Evolutionary conservation across 2,329 filamentous ascomycete species (phyloP).

Genomic region (Camillea tinctor): DNA sequence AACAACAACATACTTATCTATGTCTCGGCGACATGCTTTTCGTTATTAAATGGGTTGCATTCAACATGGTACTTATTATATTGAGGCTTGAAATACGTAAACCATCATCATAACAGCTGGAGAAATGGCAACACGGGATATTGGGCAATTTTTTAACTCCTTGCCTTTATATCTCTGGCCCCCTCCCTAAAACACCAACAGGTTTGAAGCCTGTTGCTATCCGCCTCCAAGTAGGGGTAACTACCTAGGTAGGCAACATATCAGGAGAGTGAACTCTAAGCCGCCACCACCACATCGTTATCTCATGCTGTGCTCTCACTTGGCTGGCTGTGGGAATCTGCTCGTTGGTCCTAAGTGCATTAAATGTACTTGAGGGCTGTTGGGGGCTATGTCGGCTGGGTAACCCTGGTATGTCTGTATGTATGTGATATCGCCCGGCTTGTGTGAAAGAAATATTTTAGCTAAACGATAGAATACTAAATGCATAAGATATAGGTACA

Average conservation of each 20-base stretch:
- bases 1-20: background rate
- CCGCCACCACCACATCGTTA: background rate
- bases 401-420: background rate
- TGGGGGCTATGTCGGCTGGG: background rate
- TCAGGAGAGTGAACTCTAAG: background rate
- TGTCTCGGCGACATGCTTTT: background rate
- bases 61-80: background rate
- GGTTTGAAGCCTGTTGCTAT: background rate
- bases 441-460: background rate
- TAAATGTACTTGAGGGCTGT: background rate
- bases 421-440: background rate
- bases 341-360: background rate
- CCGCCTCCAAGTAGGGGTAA: background rate
- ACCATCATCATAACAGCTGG: background rate
- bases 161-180: background rate
- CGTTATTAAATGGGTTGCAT: constrained; percentile 7
- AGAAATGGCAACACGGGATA: background rate
- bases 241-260: background rate
- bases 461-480: background rate
- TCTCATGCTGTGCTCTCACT: background rate
- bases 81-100: background rate
- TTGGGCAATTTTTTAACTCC: background rate
- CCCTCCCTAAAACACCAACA: too few species aligned
- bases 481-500: background rate
- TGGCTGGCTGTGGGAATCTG: background rate